phyloP scores from a whole-genome alignment of 108 stramenopile genomes.

The Nannochloropsis gaditana region DNA sequence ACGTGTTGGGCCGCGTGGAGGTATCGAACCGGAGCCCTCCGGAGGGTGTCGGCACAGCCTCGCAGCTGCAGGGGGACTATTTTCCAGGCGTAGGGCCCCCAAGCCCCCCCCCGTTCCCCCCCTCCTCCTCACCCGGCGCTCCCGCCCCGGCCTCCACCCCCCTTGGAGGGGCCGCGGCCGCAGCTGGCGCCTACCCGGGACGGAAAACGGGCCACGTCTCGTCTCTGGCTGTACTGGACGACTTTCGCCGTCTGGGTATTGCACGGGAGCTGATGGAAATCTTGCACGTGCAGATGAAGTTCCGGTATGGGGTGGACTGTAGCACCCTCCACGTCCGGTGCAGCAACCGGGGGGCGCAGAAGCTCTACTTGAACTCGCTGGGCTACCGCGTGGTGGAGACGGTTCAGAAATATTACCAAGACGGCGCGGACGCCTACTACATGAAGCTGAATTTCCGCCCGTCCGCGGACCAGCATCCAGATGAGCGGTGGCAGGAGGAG shows the following conservation, averaged over 20 bases:
- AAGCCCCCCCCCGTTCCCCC: not conserved
- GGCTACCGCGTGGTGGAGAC: conserved; percentile 33
- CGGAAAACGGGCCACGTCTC: conserved; percentile 34
- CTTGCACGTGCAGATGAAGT: conserved; percentile 37
- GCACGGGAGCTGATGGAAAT: conserved; percentile 38
- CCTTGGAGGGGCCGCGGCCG: not conserved
- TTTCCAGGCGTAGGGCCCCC: not conserved
- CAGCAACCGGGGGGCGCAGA: conserved; percentile 30
- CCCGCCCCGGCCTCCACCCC: not conserved
- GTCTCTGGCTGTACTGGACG: conserved; percentile 38
- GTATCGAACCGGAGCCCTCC: not conserved
- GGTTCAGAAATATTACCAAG: conserved; percentile 30
- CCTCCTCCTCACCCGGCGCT: conserved; percentile 9
- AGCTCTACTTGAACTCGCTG: conserved; percentile 33
- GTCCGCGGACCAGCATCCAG: too few relatives aligned
- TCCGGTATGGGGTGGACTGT: conserved; percentile 8
- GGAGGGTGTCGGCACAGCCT: not conserved
- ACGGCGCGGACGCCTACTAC: conserved; percentile 39
- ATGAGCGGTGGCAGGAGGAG: not conserved
- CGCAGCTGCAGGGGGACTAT: not conserved
- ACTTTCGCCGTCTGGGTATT: conserved; percentile 31
- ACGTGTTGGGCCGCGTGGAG: conserved; percentile 41
- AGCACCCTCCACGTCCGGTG: conserved; percentile 38
- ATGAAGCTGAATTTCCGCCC: conserved; percentile 24
- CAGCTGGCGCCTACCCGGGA: not conserved